Base-by-base conservation (phyloP, 148 eudicot species). In the Silene uniflora region DNA sequence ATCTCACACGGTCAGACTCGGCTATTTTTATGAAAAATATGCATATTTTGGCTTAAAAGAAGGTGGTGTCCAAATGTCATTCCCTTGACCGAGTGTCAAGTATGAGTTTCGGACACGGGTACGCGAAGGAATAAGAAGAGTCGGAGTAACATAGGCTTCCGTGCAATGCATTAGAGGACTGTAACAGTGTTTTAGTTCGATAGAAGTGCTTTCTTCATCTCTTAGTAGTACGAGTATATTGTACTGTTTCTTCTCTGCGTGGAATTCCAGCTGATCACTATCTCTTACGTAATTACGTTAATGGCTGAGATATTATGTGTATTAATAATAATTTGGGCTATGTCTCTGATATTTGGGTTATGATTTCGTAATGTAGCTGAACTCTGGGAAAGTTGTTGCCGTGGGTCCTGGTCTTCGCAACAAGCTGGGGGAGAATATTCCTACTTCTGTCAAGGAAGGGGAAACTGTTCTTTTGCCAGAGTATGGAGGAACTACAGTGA, bases 381-480 rank as follows among this genome's bases (percentile, higher is more conserved):
- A 92, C 78, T 92, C 97, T 32, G 97, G 89, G 16, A 92, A 86
- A 85, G 92, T 92, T 62, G 75, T 92, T 75, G 91, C 95, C 7
- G 90, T 88, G 59, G 95, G 97, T n/a, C 97, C 97, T 2, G 97
- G 97, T 7, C 73, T 75, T 21, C 88, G 75, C 6, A 84, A 81
- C 47, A 84, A 80, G 25, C 19, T 79, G 6, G 97, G 97, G 49
- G 83, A 88, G 63, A 62, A 58, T 24, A 76, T 92, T 18, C 97
- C 97, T 0, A 86, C 82, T 11, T 77, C 86, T 72, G 89, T 92
- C 46, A 92, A 90, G 73, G 97, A 92, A 87, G 97, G 97, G 6
- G 97, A 92, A 52, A 86, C 90, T 10, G 97, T 92, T 59, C 88
- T 92, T 49, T 85, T 90, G 77, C 97, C 97, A 6, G 97, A 92